Evolutionary conservation across 768 basidiomycete species (phyloP).

Genomic region (Lactifluus subvellereus): DNA sequence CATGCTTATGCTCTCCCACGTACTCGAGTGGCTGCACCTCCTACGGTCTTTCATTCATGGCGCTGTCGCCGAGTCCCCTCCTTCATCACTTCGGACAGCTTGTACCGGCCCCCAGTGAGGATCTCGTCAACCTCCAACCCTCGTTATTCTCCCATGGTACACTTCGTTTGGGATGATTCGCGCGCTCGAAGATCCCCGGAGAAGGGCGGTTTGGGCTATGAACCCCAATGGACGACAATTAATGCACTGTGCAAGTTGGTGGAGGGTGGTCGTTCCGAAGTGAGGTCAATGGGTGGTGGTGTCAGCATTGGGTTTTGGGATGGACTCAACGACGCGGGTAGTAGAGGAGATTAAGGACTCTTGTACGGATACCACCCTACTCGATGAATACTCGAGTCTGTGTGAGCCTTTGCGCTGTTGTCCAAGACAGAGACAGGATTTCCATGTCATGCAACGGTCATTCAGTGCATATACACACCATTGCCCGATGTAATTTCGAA

Average conservation of each 20-base stretch:
- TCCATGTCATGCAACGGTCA: too few relatives aligned
- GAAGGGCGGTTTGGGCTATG: slow-evolving; percentile 37
- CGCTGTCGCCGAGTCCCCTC: slow-evolving; percentile 28
- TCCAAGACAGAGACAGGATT: too few relatives aligned
- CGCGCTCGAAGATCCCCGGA: slow-evolving; percentile 33
- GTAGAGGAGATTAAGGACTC: slow-evolving; percentile 28
- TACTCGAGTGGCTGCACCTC: slow-evolving; percentile 50
- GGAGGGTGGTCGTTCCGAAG: slow-evolving; percentile 27
- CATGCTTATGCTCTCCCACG: slow-evolving; percentile 57
- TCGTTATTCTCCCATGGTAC: slow-evolving; percentile 33
- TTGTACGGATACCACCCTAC: slow-evolving; percentile 17
- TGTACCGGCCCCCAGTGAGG: slow-evolving; percentile 29
- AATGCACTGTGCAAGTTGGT: slow-evolving; percentile 35
- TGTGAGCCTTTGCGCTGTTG: not conserved
- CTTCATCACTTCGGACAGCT: slow-evolving; percentile 31
- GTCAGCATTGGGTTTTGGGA: slow-evolving; percentile 27
- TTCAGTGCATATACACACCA: too few relatives aligned
- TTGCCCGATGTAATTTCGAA: not conserved
- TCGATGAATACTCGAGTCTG: not conserved
- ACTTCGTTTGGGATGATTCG: slow-evolving; percentile 39
- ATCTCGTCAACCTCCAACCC: slow-evolving; percentile 37
- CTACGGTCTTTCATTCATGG: slow-evolving; percentile 20
- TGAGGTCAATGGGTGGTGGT: slow-evolving; percentile 27
- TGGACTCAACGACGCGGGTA: slow-evolving; percentile 25
- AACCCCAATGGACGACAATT: slow-evolving; percentile 29